Base-by-base conservation (phyloP, 2,329 filamentous ascomycete genomes). In the Fusarium sulawesiense region DNA sequence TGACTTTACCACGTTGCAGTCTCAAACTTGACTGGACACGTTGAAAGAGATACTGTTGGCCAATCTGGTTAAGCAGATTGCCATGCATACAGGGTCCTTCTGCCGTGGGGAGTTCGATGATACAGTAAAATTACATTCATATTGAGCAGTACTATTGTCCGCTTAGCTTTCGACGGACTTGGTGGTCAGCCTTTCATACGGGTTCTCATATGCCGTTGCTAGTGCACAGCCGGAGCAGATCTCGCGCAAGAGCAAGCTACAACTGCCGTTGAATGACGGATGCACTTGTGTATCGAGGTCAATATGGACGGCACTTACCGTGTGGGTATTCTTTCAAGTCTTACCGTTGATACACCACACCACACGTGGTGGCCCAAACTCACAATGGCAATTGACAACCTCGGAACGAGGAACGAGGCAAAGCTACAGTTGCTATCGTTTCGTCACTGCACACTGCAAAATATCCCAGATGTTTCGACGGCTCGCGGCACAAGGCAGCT, bases 291-390 rank as follows among this genome's bases (percentile, higher is more conserved):
- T 49, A 53, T 44, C 45, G 47, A 44, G 32, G 23, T 21, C 48
- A 40, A 32, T 25, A 7, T 50, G 27, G 48, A 48, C 40, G 55
- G 42, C 54, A 48, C 21, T 29, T 16, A 21, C 37, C 41, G 44
- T 32, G 40, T 30, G 48, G 47, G 47, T 44, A 66, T 61, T n/a
- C 25, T n/a, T 41, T 49, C 44, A n/a, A 66, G 37, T 40, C 61
- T 27, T 54, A 40, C 54, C 48, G 61, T 66, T 66, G 61, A 60
- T 53, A 45, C 47, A 48, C 25, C 42, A 45, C 61, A 60, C 29
- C 29, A 45, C 61, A 60, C 34, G 62, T 50, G 37, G 61, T 56
- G 23, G 27, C 41, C 30, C 37, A 34, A 27, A 42, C 40, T 37
- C 27, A 32, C 27, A 29, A 29, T 29, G 11, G 11, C 40, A 44